Percentiles rank a stretch among this genome's conserved stretches.
These are phyloP conservation scores for Cyberlindnera galapagoensis DNA, from an alignment of 805 yeast species.

Conservation along the genomic window DNA sequence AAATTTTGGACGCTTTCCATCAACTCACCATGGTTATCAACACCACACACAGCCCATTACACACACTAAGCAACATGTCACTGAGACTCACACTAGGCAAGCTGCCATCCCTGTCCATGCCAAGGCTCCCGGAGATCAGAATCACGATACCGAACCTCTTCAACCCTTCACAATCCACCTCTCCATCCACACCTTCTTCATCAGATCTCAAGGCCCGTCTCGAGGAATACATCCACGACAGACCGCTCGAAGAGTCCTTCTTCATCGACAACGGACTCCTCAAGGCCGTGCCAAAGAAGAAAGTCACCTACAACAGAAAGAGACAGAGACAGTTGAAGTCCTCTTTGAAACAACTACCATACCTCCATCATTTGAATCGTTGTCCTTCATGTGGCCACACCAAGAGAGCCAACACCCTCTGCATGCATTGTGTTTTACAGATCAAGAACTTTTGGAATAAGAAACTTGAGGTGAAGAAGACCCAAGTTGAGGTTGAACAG, in stretches of 20 bases:
- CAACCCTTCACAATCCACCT: conserved; percentile 5
- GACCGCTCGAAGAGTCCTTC: conserved; percentile 26
- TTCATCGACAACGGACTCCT: conserved; percentile 65
- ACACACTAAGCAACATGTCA: too few relatives aligned
- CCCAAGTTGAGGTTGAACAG: conserved; percentile 20
- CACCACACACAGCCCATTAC: background rate
- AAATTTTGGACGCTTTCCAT: too few relatives aligned
- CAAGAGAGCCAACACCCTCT: conserved; percentile 83
- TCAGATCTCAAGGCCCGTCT: conserved; percentile 19
- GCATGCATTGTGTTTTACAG: conserved; percentile 88
- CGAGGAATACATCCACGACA: conserved; percentile 25
- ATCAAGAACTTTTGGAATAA: conserved; percentile 68
- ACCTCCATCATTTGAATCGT: conserved; percentile 69
- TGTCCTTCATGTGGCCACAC: conserved; percentile 95
- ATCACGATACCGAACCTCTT: conserved; percentile 21
- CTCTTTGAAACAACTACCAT: conserved; percentile 73
- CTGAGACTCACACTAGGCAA: conserved; percentile 17
- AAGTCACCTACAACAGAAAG: conserved; percentile 78
- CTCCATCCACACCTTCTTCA: conserved; percentile 3
- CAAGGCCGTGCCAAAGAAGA: conserved; percentile 91
- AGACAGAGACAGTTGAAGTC: conserved; percentile 80
- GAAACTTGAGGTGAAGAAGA: conserved; percentile 26
- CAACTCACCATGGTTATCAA: too few relatives aligned
- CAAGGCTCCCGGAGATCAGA: conserved; percentile 22
- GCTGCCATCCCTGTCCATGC: conserved; percentile 12